Evolutionary conservation across 371 early-diverging fungal genomes (phyloP), one percentile per base, ranked within the genome.

Genomic region (Mucor ambiguus): DNA sequence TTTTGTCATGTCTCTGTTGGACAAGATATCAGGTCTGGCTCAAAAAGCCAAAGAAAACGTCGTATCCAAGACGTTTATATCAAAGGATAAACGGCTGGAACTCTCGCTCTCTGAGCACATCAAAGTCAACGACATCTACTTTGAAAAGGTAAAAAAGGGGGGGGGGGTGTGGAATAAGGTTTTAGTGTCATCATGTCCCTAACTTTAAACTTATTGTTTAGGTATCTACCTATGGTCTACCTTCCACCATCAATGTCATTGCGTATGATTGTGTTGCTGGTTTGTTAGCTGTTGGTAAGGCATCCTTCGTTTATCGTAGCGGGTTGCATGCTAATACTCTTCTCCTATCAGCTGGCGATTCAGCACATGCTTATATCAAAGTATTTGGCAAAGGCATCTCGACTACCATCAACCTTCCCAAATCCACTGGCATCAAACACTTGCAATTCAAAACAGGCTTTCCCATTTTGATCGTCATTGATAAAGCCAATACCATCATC

Each of bases 221-320:
- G 79, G 67, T 80, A 46, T 70, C 85, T 22, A 75, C 78, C 1
- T 85, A 81, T 69, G 88, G 88, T 5, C 46, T 86, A 48, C 80
- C 85, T 28, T 80, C 79, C 14, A 68, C 67, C 20, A 70, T 84
- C 11, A 74, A 78, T 12, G 68, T 78, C 6, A 66, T 82, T 26
- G 88, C 86, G 16, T 86, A 74, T 58, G 88, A 87, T 63, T 82
- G 86, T 44, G 77, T 85, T 8, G 77, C 83, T 56, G 78, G 88
- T 10, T 55, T 87, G 20, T 73, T 87, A 9, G 88, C 85, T 10
- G 68, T 81, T 55, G 85, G 88, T 87, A 85, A 71, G 20, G 33
- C 24, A 24, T 14, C 38, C 38, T 38, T n/a, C n/a, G n/a, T n/a
- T n/a, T n/a, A n/a, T n/a, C n/a, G n/a, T n/a, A n/a, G n/a, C n/a